Percentiles rank a stretch among this genome's conserved stretches.
Evolutionary conservation across 1,284 basidiomycete species (phyloP).

Genomic region (Anthracocystis setariae): DNA sequence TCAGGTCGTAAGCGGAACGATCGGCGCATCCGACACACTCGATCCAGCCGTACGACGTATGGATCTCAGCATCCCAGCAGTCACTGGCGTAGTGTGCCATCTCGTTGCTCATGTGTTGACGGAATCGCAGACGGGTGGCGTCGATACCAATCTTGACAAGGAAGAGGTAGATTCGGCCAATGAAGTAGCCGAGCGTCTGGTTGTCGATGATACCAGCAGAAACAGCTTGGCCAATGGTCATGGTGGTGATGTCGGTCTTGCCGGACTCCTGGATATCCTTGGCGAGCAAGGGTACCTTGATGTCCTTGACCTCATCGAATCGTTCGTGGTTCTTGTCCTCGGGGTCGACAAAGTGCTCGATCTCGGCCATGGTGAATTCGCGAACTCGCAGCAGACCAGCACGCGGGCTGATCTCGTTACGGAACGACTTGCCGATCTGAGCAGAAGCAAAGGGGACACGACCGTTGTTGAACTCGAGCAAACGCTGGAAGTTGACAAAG

Average conservation of each 20-base stretch:
- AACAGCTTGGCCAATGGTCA: conserved; percentile 90
- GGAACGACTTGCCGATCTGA: conserved; percentile 94
- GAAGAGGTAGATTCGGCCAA: conserved; percentile 91
- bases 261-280: conserved; percentile 84
- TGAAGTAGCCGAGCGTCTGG: conserved; percentile 96
- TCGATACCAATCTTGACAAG: conserved; percentile 92
- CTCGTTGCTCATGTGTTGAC: conserved; percentile 96
- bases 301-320: conserved; percentile 83
- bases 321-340: conserved; percentile 86
- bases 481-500: conserved; percentile 96
- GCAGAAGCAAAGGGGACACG: conserved; percentile 95
- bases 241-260: conserved; percentile 75
- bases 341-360: conserved; percentile 98
- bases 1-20: conserved; percentile 90
- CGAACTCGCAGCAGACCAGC: conserved; percentile 95
- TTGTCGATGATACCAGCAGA: conserved; percentile 86
- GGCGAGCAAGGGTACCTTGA: conserved; percentile 82
- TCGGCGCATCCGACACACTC: conserved; percentile 99
- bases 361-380: conserved; percentile 99
- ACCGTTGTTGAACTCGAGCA: conserved; percentile 98
- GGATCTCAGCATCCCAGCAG: conserved; percentile 99
- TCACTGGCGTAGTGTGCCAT: conserved; percentile 99
- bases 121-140: conserved; percentile 84
- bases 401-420: conserved; percentile 97
- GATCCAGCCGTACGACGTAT: conserved; percentile 94